Percentiles rank a stretch among this genome's conserved stretches.
Evolutionary conservation across 2,329 filamentous ascomycete species (phyloP).

Genomic region (Mariannaea elegans): DNA sequence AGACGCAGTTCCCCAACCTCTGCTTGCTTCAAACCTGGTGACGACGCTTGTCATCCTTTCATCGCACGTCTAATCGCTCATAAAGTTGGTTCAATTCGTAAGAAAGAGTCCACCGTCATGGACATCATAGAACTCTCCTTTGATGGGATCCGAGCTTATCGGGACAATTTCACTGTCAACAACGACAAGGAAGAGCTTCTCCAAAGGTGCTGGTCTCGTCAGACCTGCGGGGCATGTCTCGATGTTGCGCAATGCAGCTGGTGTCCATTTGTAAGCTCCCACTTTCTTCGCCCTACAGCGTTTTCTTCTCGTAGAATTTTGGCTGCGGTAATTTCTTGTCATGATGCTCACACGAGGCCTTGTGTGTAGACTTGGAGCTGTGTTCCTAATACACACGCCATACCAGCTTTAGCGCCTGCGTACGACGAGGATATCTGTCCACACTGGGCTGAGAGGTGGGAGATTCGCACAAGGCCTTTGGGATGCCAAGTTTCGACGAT

Average conservation of each 20-base stretch:
- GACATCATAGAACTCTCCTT: conserved; percentile 10
- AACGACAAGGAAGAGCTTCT: conserved; percentile 51
- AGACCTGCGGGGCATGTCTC: conserved; percentile 60
- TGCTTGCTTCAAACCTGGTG: not conserved
- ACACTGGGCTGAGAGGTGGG: conserved; percentile 54
- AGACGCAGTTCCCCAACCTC: no score
- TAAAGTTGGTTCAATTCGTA: no score
- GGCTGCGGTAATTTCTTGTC: no score
- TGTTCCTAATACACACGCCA: conserved; percentile 57
- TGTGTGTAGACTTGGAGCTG: conserved; percentile 59
- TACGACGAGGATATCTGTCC: conserved; percentile 62
- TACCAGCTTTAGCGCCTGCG: conserved; percentile 60
- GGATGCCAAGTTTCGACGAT: conserved; percentile 49
- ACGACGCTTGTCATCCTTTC: not conserved
- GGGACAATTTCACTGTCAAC: conserved; percentile 44
- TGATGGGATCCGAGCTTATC: conserved; percentile 23
- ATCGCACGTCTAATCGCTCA: no score
- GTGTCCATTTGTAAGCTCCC: conserved; percentile 59
- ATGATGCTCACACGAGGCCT: conserved; percentile 11
- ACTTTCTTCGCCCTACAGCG: not conserved
- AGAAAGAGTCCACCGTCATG: conserved; percentile 18
- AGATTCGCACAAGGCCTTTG: conserved; percentile 47
- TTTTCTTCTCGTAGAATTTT: not conserved
- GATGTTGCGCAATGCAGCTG: conserved; percentile 55
- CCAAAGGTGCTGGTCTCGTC: conserved; percentile 59